Evolutionary conservation across 768 basidiomycete species (phyloP).

Genomic region (Exsudoporus frostii): DNA sequence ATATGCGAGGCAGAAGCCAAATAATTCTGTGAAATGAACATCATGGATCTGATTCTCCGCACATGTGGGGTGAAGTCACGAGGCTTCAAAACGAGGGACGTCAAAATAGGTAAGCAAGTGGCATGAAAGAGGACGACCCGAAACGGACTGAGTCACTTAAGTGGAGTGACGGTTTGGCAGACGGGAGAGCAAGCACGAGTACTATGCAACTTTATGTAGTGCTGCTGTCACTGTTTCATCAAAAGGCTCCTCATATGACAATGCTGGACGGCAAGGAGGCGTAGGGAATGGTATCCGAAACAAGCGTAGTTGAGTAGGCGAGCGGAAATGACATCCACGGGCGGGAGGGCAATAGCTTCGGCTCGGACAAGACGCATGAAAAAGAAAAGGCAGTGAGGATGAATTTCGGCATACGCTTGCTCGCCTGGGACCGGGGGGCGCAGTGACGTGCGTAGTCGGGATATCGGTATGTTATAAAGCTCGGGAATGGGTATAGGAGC

Average conservation of each 20-base stretch:
- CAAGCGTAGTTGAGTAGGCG: constrained; percentile 1
- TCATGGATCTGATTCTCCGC: constrained; percentile 27
- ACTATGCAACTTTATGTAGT: constrained; percentile 4
- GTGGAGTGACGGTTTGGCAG: constrained; percentile 8
- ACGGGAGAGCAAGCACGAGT: background rate
- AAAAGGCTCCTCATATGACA: background rate
- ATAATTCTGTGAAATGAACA: constrained; percentile 20
- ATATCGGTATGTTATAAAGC: background rate
- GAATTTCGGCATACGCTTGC: background rate
- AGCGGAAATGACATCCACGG: constrained; percentile 18
- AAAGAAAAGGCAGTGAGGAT: background rate
- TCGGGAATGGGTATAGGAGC: constrained; percentile 3
- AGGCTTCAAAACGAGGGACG: constrained; percentile 9
- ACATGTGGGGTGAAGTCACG: constrained; percentile 28
- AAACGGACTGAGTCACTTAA: constrained; percentile 1
- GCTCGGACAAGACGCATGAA: background rate
- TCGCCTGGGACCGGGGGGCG: constrained; percentile 1
- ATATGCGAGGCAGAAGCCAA: constrained; percentile 22
- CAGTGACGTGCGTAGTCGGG: background rate
- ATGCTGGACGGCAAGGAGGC: background rate
- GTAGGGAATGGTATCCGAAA: constrained; percentile 8
- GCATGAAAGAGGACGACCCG: constrained; percentile 2
- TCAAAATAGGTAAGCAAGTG: constrained; percentile 16
- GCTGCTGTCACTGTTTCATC: constrained; percentile 8
- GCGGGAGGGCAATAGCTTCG: background rate